phyloP scores from a whole-genome alignment of 805 yeast species.

The Starmera amethionina region DNA sequence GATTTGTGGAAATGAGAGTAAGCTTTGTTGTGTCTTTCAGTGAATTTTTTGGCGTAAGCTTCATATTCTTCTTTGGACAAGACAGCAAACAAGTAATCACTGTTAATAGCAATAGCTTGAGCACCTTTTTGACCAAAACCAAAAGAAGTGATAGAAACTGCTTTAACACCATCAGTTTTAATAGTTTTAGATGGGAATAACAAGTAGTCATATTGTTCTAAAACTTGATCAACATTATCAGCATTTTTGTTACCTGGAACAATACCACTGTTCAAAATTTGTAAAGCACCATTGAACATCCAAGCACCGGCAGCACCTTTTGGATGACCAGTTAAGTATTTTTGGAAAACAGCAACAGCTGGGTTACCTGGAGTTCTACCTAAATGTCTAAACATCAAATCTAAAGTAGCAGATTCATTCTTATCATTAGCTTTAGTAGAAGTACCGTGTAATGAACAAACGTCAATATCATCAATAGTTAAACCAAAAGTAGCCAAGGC shows the following conservation, averaged over 20 bases:
- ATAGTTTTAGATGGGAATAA: slow-evolving; percentile 90
- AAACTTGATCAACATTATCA: slow-evolving; percentile 79
- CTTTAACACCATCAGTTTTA: slow-evolving; percentile 95
- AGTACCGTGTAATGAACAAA: slow-evolving; percentile 98
- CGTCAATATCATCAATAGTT: slow-evolving; percentile 90
- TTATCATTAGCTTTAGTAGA: slow-evolving; percentile 98
- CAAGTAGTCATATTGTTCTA: slow-evolving; percentile 80
- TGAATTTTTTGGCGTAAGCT: slow-evolving; percentile 60
- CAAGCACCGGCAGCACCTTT: slow-evolving; percentile 99
- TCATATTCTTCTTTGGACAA: slow-evolving; percentile 65
- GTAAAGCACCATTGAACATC: slow-evolving; percentile 99
- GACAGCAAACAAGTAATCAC: slow-evolving; percentile 86
- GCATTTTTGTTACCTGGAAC: slow-evolving; percentile 99
- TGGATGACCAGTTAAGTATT: slow-evolving; percentile 98
- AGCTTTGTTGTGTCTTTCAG: slow-evolving; percentile 76
- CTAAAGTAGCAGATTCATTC: slow-evolving; percentile 90
- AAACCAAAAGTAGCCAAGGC: slow-evolving; percentile 90
- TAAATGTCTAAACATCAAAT: slow-evolving; percentile 86
- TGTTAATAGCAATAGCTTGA: slow-evolving; percentile 83
- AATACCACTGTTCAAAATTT: slow-evolving; percentile 82
- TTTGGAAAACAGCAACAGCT: slow-evolving; percentile 96
- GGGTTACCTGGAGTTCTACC: slow-evolving; percentile 98
- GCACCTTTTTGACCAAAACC: slow-evolving; percentile 99
- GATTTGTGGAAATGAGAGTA: slow-evolving; percentile 96
- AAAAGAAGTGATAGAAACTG: slow-evolving; percentile 92